A percentile compares a stretch with the other conserved stretches of the same genome.
Conservation (phyloP, 148 eudicot genomes). For the Cornus florida region DNA sequence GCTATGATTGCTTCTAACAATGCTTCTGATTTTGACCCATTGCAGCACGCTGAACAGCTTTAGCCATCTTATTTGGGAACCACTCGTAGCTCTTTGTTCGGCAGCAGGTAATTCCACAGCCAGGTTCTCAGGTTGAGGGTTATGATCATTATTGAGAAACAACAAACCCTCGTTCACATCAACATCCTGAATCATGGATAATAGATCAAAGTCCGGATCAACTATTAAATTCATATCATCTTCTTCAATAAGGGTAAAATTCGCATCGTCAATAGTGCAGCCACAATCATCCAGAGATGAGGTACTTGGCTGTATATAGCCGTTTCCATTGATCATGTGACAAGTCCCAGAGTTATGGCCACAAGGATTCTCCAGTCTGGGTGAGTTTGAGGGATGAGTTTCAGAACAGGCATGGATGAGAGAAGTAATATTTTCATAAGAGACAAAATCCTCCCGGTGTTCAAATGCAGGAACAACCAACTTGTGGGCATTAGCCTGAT, state of each 20-base stretch:
- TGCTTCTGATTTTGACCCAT: background rate
- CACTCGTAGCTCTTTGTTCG: background rate
- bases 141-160: background rate
- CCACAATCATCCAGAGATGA: background rate
- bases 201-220: too few species aligned
- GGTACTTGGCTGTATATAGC: background rate
- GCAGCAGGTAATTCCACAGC: background rate
- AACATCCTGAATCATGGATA: too few species aligned
- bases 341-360: background rate
- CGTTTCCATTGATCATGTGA: background rate
- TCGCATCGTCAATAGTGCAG: background rate
- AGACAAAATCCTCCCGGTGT: constrained; percentile 12
- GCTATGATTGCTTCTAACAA: background rate
- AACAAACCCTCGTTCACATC: background rate
- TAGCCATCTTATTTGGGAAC: too few species aligned
- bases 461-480: constrained; percentile 23
- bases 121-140: background rate
- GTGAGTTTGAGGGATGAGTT: constrained; percentile 6
- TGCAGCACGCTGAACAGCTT: too few species aligned
- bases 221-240: background rate
- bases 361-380: background rate
- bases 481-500: constrained; percentile 21
- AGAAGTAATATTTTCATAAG: constrained; percentile 9
- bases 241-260: too few species aligned
- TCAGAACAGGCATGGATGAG: background rate